Conservation (phyloP, 805 yeast species). For the Candida stauntonica region DNA sequence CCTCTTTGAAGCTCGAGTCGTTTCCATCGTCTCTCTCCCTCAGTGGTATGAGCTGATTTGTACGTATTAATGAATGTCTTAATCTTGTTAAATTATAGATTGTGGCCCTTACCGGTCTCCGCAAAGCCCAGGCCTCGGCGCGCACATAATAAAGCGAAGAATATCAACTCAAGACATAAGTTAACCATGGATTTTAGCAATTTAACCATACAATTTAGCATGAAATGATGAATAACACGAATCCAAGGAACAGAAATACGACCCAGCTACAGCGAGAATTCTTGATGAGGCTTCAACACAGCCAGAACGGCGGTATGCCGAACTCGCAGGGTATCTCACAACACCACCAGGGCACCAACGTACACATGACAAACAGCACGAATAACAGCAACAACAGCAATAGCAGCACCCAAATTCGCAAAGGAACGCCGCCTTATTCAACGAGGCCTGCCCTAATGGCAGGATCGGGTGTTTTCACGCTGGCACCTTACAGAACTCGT, state of each 20-base stretch:
- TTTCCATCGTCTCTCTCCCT: too few species aligned
- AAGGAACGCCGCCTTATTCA: slow-evolving; percentile 9
- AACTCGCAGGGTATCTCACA: slow-evolving; percentile 11
- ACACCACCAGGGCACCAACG: not conserved
- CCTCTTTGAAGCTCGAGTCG: too few species aligned
- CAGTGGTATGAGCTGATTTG: too few species aligned
- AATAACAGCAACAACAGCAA: not conserved
- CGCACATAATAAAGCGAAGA: too few species aligned
- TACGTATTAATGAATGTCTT: not conserved
- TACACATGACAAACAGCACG: not conserved
- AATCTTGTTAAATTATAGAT: not conserved
- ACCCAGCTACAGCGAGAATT: slow-evolving; percentile 25
- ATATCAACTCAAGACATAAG: not conserved
- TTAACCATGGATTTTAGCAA: too few species aligned
- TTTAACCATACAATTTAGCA: too few species aligned
- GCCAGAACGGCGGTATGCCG: slow-evolving; percentile 7
- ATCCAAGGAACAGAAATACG: slow-evolving; percentile 3
- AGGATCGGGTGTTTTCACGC: slow-evolving; percentile 47
- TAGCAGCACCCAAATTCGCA: slow-evolving; percentile 1
- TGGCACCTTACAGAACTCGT: slow-evolving; percentile 56
- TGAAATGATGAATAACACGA: too few species aligned
- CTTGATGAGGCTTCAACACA: slow-evolving; percentile 18
- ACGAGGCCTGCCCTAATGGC: slow-evolving; percentile 47
- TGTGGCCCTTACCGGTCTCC: slow-evolving; percentile 4
- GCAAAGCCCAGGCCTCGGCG: not conserved